Evolutionary conservation across 2,329 filamentous ascomycete genomes (phyloP), one percentile per base, ranked within the genome.

Genomic region (Fusarium piperis): DNA sequence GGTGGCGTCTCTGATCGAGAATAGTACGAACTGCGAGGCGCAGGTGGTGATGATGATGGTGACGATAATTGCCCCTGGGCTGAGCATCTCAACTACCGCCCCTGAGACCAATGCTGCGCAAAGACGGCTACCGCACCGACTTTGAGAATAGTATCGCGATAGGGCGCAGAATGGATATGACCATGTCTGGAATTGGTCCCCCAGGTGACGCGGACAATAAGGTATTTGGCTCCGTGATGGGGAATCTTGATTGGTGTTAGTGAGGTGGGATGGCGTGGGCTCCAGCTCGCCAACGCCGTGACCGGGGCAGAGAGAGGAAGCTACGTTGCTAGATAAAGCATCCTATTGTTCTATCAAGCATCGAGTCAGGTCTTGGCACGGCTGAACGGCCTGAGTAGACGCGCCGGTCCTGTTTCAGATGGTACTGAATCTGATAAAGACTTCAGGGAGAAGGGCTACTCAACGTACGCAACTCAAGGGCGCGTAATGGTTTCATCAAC

Each of bases 401-500:
- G 39, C 39, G 20, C 30, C 56, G 15, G 28, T 35, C 30, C 13
- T 35, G 56, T 48, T 59, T 46, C 56, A 59, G 56, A 58, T 33
- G 35, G 12, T 20, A 26, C 53, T 33, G 32, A 39, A 58, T 39
- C 55, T 44, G 55, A 44, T 39, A 57, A 59, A 30, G 28, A 44
- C n/a, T 39, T 28, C 44, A 48, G 16, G 26, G 44, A 48, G 41
- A 46, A 44, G 39, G 44, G 26, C 44, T n/a, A 9, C 44, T 30
- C 41, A 36, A 59, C 57, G 8, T 51, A 59, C 57, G 57, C 59
- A 38, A 56, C 59, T 26, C 33, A 55, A 39, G 38, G 59, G 61
- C 52, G 32, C 52, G 51, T 58, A 51, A 41, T 58, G 23, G 39
- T 63, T 63, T 63, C 61, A 63, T 58, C 39, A 51, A 48, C 23